These are phyloP conservation scores for Neurospora sp. DNA, from an alignment of 495 filamentous ascomycete genomes.

Conservation along the genomic window DNA sequence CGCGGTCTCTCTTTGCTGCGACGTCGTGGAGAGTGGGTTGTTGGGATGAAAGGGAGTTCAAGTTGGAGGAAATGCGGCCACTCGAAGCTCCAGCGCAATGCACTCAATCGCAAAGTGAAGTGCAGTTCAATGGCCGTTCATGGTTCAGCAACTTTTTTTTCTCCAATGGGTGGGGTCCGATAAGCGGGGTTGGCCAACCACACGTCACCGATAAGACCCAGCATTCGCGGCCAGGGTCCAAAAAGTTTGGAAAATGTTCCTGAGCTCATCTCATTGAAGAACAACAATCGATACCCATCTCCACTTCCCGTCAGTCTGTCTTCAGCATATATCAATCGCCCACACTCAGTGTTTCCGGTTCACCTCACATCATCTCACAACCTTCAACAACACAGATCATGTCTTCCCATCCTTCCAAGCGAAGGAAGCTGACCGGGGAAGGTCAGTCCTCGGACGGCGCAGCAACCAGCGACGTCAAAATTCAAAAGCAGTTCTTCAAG, in stretches of 20 bases:
- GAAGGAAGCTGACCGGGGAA: conserved; percentile 28
- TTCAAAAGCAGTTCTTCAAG: conserved; percentile 36
- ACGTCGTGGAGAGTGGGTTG: not conserved
- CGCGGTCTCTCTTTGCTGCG: not conserved
- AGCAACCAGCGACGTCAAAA: conserved; percentile 15
- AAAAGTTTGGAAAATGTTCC: not conserved
- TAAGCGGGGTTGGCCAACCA: conserved; percentile 14
- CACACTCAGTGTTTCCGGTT: not conserved
- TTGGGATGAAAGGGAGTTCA: not conserved
- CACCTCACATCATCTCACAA: not conserved
- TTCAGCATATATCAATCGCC: not conserved
- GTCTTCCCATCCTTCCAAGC: conserved; percentile 33
- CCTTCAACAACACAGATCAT: conserved; percentile 13
- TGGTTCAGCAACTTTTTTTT: conserved; percentile 15
- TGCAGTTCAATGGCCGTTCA: not conserved
- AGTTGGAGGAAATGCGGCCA: not conserved
- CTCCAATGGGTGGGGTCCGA: conserved; percentile 5
- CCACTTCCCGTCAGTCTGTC: not conserved
- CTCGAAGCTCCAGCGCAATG: not conserved
- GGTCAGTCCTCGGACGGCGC: conserved; percentile 25
- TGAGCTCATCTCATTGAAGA: not conserved
- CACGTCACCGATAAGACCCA: conserved; percentile 3
- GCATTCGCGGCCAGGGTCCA: not conserved
- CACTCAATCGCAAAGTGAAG: not conserved
- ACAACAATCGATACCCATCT: not conserved